Base-by-base conservation (phyloP, 2,329 filamentous ascomycete species). In the Pyricularia sp. region DNA sequence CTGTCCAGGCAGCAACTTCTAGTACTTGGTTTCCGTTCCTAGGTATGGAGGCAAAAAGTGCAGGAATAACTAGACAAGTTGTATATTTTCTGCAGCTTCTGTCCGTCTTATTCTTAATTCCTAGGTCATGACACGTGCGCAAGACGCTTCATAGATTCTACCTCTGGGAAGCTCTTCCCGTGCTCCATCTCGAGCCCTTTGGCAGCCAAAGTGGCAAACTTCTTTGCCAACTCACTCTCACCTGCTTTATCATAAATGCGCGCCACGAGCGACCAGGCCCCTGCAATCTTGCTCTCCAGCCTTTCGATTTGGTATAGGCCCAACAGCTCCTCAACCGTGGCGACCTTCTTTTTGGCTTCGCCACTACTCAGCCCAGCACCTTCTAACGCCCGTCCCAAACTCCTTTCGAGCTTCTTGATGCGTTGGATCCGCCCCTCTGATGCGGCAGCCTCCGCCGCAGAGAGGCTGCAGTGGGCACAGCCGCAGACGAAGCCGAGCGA, bases 211-310 rank as follows among this genome's bases (percentile, higher is more conserved):
- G 28, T n/a, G 2, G 76, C 76, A 65, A 73, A 76, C 64, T 69
- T 68, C 3, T 64, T 68, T 1, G 75, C 72, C 64, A 69, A 68
- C 35, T 69, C 69, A 65, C 72, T 73, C 35, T 73, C 70, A 7
- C 73, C 75, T 64, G 76, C 74, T 62, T 76, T 70, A 9, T 73
- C 72, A 40, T 71, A 75, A 55, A 76, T 75, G 13, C 78, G 69
- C 16, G 77, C 76, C 1, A 75, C 76, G 0, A 73, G 69, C 2
- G 72, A 75, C 64, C 75, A 75, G 4, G 73, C 74, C 22, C 69
- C 70, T 2, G 71, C 73, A 8, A 77, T 65, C 31, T 75, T 73
- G n/a, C 71, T 70, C 13, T 74, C 65, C 7, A 78, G 68, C 6
- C 70, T 60, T 65, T 78, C 75, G 7, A 69, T 68, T 26, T 71